These are phyloP conservation scores for Trametes sanguinea DNA, from an alignment of 768 basidiomycete species.

Conservation along the genomic window DNA sequence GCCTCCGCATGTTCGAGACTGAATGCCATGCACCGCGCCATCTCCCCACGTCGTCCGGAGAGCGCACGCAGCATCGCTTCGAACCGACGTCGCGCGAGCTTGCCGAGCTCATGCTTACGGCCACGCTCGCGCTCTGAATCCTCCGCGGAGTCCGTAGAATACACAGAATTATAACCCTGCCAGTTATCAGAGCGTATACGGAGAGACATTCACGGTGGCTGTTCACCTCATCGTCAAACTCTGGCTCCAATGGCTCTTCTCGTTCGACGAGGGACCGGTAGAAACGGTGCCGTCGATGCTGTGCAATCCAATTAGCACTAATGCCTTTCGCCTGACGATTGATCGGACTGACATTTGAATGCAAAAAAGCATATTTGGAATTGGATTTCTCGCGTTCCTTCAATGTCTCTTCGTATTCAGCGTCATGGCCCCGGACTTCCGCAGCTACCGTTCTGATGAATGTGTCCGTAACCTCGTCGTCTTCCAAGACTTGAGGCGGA, in stretches of 20 bases:
- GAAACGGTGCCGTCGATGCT: slow-evolving; percentile 74
- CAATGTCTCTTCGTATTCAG: slow-evolving; percentile 72
- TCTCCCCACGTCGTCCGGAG: slow-evolving; percentile 83
- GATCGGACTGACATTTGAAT: slow-evolving; percentile 44
- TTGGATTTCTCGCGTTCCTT: slow-evolving; percentile 78
- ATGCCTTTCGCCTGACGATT: too few species aligned
- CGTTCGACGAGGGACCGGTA: slow-evolving; percentile 71
- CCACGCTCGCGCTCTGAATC: slow-evolving; percentile 87
- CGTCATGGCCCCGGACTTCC: slow-evolving; percentile 80
- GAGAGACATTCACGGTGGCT: neutral
- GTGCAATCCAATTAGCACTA: slow-evolving; percentile 7
- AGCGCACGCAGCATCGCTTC: slow-evolving; percentile 89
- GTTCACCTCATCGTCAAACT: slow-evolving; percentile 81
- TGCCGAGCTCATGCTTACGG: slow-evolving; percentile 77
- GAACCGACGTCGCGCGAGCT: slow-evolving; percentile 78
- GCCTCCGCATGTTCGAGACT: slow-evolving; percentile 96
- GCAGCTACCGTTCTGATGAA: slow-evolving; percentile 88
- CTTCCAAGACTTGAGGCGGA: slow-evolving; percentile 45
- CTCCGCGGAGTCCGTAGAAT: slow-evolving; percentile 92
- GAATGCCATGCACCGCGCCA: slow-evolving; percentile 97
- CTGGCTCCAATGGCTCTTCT: slow-evolving; percentile 54
- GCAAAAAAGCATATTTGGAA: slow-evolving; percentile 79
- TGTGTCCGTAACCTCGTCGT: slow-evolving; percentile 74
- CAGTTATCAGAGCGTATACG: neutral
- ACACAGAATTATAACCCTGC: slow-evolving; percentile 85